Evolutionary conservation across 1,139 yeast species (phyloP).

Genomic region (Kluyveromyces sp.): DNA sequence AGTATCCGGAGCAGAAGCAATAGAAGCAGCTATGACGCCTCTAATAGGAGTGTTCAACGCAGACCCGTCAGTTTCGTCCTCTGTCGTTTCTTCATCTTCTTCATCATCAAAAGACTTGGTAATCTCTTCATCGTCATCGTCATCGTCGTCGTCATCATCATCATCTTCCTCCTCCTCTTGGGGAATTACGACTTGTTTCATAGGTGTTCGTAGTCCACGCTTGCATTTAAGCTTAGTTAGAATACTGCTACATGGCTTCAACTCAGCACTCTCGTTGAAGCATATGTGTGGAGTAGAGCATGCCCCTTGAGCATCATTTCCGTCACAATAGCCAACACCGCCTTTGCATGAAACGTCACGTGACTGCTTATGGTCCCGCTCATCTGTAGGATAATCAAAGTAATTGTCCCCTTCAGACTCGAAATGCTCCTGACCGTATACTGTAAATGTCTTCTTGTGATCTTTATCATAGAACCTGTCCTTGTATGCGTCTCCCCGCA

Average conservation of each 20-base stretch:
- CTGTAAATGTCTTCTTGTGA: constrained; percentile 4
- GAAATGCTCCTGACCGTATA: constrained; percentile 13
- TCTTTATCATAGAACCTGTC: constrained; percentile 3
- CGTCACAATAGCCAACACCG: neutral
- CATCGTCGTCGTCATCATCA: neutral
- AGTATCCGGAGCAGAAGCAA: neutral
- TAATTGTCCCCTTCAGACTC: constrained; percentile 16
- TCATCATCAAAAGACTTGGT: neutral
- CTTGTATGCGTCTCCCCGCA: neutral
- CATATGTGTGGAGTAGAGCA: neutral
- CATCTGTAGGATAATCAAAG: constrained; percentile 13
- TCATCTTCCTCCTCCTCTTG: neutral
- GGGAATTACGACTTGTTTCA: neutral
- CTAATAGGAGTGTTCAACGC: neutral
- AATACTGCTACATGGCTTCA: constrained; percentile 4
- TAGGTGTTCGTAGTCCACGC: constrained; percentile 4
- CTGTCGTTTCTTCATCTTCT: neutral
- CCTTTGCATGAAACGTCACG: neutral
- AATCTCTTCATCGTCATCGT: neutral
- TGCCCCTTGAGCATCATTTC: neutral
- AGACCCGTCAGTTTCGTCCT: neutral
- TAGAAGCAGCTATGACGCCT: neutral
- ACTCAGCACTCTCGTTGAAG: constrained; percentile 4
- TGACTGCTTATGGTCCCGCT: neutral
- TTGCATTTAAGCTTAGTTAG: constrained; percentile 3